Conservation (phyloP, 2,329 filamentous ascomycete genomes). For the Myriangium duriaei region DNA sequence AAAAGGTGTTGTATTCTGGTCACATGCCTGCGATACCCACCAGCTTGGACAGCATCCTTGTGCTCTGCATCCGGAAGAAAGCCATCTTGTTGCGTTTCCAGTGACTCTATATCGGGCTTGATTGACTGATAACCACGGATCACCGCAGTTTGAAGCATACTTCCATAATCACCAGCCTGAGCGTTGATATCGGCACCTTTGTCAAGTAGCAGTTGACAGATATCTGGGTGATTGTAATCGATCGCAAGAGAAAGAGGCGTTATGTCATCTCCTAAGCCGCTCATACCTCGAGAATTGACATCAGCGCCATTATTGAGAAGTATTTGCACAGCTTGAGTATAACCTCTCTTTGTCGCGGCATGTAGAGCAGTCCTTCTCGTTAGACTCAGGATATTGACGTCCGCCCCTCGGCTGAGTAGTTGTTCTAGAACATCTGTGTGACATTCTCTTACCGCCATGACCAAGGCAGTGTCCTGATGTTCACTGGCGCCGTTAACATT, state of each 20-base stretch:
- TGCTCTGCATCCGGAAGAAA: no score
- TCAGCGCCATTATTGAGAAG: not conserved
- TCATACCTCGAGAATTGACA: slow-evolving; percentile 12
- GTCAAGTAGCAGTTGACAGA: slow-evolving; percentile 17
- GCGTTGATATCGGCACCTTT: slow-evolving; percentile 17
- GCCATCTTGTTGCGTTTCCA: no score
- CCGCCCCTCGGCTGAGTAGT: slow-evolving; percentile 13
- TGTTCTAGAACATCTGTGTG: slow-evolving; percentile 6
- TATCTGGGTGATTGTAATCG: slow-evolving; percentile 1
- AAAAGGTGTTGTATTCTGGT: slow-evolving; percentile 1
- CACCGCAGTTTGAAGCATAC: slow-evolving; percentile 15
- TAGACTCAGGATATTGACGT: slow-evolving; percentile 10
- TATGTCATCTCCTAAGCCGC: not conserved
- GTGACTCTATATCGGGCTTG: no score
- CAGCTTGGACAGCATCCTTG: slow-evolving; percentile 10
- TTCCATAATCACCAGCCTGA: slow-evolving; percentile 12
- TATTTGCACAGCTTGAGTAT: no score
- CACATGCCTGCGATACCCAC: slow-evolving; percentile 4
- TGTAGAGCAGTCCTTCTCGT: slow-evolving; percentile 8
- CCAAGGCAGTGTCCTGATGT: no score
- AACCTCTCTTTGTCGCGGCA: slow-evolving; percentile 8
- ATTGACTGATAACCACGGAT: slow-evolving; percentile 9
- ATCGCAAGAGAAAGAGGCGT: not conserved
- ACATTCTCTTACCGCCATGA: no score
- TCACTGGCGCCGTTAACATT: slow-evolving; percentile 14